Percentiles rank a stretch among this genome's conserved stretches.
Evolutionary conservation across 768 basidiomycete genomes (phyloP).

Genomic region (Coprinellus micaceus): DNA sequence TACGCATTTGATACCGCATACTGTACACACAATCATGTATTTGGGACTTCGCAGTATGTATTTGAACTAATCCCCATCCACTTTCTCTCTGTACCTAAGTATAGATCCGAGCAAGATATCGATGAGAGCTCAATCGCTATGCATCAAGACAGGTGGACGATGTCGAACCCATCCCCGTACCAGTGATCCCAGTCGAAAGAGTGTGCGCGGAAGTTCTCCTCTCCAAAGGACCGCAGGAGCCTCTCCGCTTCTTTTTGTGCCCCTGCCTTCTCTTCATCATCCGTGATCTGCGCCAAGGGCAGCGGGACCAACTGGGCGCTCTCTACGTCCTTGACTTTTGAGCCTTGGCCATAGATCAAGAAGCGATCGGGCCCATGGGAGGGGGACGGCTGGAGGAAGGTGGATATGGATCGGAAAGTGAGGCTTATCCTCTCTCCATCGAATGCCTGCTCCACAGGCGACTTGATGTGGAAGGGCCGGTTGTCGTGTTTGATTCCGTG

Average conservation of each 20-base stretch:
- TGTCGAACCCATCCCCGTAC: slow-evolving; percentile 17
- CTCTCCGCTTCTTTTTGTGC: slow-evolving; percentile 5
- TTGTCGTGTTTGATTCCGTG: slow-evolving; percentile 79
- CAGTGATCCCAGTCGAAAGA: slow-evolving; percentile 17
- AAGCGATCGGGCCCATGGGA: slow-evolving; percentile 11
- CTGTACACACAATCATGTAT: too few species aligned
- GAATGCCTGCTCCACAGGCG: slow-evolving; percentile 48
- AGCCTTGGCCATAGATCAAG: slow-evolving; percentile 71
- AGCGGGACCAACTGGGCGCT: slow-evolving; percentile 44
- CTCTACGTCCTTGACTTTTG: slow-evolving; percentile 55
- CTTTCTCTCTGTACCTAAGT: too few species aligned
- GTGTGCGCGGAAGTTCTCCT: slow-evolving; percentile 14
- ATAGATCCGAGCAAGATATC: too few species aligned
- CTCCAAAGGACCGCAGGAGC: slow-evolving; percentile 14
- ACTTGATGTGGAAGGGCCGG: slow-evolving; percentile 52
- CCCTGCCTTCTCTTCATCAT: neutral
- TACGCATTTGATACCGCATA: too few species aligned
- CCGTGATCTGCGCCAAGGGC: neutral
- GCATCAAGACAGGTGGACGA: slow-evolving; percentile 11
- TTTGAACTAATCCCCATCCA: too few species aligned
- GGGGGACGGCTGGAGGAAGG: slow-evolving; percentile 56
- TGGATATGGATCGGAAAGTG: slow-evolving; percentile 77
- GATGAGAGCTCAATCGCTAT: too few species aligned
- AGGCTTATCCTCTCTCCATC: slow-evolving; percentile 72
- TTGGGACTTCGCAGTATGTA: too few species aligned